Percentiles rank a stretch among this genome's conserved stretches.
Conservation (phyloP, 73 alveolate species). For the Symbiodinium pilosum region DNA sequence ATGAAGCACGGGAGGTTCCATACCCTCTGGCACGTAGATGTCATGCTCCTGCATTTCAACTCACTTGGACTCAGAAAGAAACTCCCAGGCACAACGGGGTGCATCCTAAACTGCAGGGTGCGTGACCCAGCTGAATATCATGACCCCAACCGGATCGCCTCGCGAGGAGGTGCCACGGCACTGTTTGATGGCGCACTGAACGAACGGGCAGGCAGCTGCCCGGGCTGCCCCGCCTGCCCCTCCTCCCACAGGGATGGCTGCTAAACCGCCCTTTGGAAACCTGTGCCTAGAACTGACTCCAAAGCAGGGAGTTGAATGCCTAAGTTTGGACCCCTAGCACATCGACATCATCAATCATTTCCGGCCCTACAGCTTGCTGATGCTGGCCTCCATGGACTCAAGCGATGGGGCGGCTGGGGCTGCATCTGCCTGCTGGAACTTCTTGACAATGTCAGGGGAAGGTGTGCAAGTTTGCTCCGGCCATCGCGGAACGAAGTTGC, state of each 20-base stretch:
- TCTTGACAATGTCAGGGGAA: background rate
- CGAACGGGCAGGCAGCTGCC: background rate
- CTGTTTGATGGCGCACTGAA: background rate
- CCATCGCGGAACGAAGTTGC: conserved; percentile 4
- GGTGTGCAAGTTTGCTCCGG: background rate
- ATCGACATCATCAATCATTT: too few relatives aligned
- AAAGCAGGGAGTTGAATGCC: too few relatives aligned
- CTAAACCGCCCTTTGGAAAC: too few relatives aligned
- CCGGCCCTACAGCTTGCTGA: too few relatives aligned
- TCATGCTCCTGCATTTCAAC: background rate
- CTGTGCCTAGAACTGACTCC: too few relatives aligned
- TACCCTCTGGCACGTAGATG: conserved; percentile 6
- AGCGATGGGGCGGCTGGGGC: background rate
- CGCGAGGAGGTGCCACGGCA: conserved; percentile 18
- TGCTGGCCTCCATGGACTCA: background rate
- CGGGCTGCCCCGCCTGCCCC: too few relatives aligned
- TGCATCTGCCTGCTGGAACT: background rate
- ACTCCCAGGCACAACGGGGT: background rate
- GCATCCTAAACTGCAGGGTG: too few relatives aligned
- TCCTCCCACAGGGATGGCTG: too few relatives aligned
- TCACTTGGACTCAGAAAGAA: too few relatives aligned
- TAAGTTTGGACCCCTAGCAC: too few relatives aligned
- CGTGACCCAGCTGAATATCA: too few relatives aligned
- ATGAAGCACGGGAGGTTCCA: background rate
- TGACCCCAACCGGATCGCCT: too few relatives aligned